Base-by-base conservation (phyloP, 2,329 filamentous ascomycete genomes). In the Myriosclerotinia curreyana region DNA sequence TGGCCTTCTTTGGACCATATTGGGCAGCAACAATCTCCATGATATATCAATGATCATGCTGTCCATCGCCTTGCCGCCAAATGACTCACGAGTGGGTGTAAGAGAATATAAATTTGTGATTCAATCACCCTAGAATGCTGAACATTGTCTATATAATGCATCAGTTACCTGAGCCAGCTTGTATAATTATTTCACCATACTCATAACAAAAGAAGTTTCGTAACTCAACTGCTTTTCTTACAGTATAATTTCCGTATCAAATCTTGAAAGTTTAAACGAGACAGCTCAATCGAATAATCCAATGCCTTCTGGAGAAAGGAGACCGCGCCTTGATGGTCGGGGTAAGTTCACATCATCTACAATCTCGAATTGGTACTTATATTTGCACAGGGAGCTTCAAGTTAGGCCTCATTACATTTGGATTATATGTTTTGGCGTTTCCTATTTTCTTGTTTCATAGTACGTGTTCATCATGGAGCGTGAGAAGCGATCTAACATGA, bases 401-500 rank as follows among this genome's bases (percentile, higher is more conserved):
- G 38, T 25, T 46, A 44, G n/a, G 49, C 3, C 25, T 61, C 17
- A 50, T 53, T 8, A 61, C 49, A 9, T 61, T 61, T 25, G 49
- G 48, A 11, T 36, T 61, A 14, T 61, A 61, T 44, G 59, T 38
- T 52, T 51, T 61, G 25, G 48, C 36, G 22, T 44, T 52, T 25
- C 49, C 59, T 3, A 61, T 61, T 52, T 40, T 61, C 8, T 11
- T 61, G 14, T 61, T 61, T 20, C 59, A 61, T 20, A 36, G 59
- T 53, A 61, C 1, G 59, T 44, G 4, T 17, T 36, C 22, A 12
- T 9, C 8, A 5, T 28, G 14, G 4, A 7, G 15, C 14, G 6
- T 14, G n/a, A n/a, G 4, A 20, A 25, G 28, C 34, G 15, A 34
- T 52, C 36, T 55, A 42, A 55, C 6, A 17, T 53, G 22, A 50